Evolutionary conservation across 1,139 yeast species (phyloP).

Genomic region (Sugiyamaella xylanicola): DNA sequence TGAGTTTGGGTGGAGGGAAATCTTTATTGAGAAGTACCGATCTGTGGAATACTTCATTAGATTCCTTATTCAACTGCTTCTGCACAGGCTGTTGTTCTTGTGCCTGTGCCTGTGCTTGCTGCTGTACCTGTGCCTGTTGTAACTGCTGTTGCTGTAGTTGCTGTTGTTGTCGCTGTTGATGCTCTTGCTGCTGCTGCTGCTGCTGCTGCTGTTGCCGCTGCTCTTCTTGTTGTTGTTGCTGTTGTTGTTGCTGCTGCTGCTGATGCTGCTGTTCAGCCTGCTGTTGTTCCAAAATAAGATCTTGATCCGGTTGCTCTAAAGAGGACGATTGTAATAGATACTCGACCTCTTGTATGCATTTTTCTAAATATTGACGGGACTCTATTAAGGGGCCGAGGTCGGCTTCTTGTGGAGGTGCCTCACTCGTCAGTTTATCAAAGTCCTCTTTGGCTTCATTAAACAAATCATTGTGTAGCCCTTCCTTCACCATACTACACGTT

Average conservation of each 20-base stretch:
- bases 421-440: conserved; percentile 18
- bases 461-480: conserved; percentile 8
- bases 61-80: conserved; percentile 8
- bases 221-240: conserved; percentile 14
- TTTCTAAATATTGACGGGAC: conserved; percentile 40
- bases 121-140: no score
- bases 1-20: conserved; percentile 24
- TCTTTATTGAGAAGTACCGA: conserved; percentile 21
- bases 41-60: conserved; percentile 5
- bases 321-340: conserved; percentile 39
- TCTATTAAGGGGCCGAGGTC: conserved; percentile 38
- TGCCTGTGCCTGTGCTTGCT: conserved; percentile 5
- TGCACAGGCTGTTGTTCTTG: conserved; percentile 15
- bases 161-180: conserved; percentile 6
- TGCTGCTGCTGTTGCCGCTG: conserved; percentile 10
- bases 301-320: conserved; percentile 26
- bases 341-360: conserved; percentile 43
- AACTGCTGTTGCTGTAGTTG: conserved; percentile 9
- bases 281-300: conserved; percentile 7
- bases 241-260: conserved; percentile 20
- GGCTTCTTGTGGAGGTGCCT: conserved; percentile 20
- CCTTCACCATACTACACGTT: conserved; percentile 1
- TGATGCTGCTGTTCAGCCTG: conserved; percentile 4
- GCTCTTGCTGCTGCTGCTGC: conserved; percentile 10
- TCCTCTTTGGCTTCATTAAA: conserved; percentile 29